phyloP scores from a whole-genome alignment of 2,329 filamentous ascomycete genomes.

The Alternaria ventricosa region DNA sequence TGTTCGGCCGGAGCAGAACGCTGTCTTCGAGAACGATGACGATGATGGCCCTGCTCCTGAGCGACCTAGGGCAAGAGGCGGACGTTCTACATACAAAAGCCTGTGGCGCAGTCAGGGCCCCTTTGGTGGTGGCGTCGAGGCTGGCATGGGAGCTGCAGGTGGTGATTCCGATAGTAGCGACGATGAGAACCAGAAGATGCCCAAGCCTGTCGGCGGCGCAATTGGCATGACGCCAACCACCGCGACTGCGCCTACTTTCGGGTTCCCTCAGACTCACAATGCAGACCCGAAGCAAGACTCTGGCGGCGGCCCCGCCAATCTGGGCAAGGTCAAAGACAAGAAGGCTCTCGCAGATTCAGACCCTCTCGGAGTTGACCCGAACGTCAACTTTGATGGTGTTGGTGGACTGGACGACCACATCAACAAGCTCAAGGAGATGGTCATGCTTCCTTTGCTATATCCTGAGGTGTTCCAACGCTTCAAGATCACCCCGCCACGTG shows the following conservation, averaged over 20 bases:
- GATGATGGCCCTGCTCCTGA: slow-evolving; percentile 72
- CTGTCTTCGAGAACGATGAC: slow-evolving; percentile 78
- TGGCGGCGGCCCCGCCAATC: slow-evolving; percentile 74
- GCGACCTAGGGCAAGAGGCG: slow-evolving; percentile 68
- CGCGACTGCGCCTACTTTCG: slow-evolving; percentile 56
- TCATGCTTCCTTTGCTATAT: slow-evolving; percentile 89
- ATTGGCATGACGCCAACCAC: slow-evolving; percentile 69
- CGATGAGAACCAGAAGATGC: slow-evolving; percentile 77
- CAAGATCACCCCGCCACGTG: slow-evolving; percentile 90
- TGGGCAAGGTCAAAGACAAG: slow-evolving; percentile 92
- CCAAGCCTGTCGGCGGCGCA: slow-evolving; percentile 62
- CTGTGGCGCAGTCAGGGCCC: slow-evolving; percentile 91
- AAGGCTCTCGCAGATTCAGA: slow-evolving; percentile 93
- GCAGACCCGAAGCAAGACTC: slow-evolving; percentile 61
- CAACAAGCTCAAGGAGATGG: slow-evolving; percentile 98
- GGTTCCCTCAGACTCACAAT: slow-evolving; percentile 65
- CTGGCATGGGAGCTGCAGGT: slow-evolving; percentile 76
- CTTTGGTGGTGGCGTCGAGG: slow-evolving; percentile 84
- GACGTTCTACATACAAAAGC: slow-evolving; percentile 68
- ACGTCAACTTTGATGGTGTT: slow-evolving; percentile 91
- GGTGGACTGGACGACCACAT: slow-evolving; percentile 93
- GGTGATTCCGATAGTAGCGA: slow-evolving; percentile 97
- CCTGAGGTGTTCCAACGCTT: slow-evolving; percentile 92
- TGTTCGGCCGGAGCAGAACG: slow-evolving; percentile 73
- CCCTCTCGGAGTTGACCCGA: slow-evolving; percentile 89